Evolutionary conservation across 129 eudicot genomes (phyloP).

Genomic region (Ambrosia artemisiifolia): DNA sequence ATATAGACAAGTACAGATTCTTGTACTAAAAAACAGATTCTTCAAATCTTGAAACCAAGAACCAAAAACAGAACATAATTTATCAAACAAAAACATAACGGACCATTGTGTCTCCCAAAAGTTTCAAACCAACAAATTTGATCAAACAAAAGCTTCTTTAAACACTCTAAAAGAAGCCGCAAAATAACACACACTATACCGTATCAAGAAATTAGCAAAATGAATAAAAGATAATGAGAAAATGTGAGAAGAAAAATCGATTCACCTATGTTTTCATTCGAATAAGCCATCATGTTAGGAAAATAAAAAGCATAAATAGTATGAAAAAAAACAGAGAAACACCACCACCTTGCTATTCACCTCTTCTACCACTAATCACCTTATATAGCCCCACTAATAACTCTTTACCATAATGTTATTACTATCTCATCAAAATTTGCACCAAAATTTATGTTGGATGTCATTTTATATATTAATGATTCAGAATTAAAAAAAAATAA

Average conservation of each 20-base stretch:
- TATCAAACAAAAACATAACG: not conserved
- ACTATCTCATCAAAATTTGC: not conserved
- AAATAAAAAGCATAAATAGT: not conserved
- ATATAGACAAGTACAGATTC: too few species aligned
- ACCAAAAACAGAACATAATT: not conserved
- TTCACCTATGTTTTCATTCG: conserved; percentile 20
- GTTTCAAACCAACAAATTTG: not conserved
- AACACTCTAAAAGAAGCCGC: not conserved
- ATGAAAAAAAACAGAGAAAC: conserved; percentile 2
- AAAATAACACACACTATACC: conserved; percentile 5
- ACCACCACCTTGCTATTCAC: conserved; percentile 2
- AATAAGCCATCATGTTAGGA: conserved; percentile 21
- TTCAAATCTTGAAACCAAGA: conserved; percentile 1
- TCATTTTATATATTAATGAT: not conserved
- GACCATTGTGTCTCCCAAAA: not conserved
- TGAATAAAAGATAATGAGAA: not conserved
- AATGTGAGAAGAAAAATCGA: not conserved
- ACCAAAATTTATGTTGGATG: not conserved
- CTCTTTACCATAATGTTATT: not conserved
- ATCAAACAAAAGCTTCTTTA: not conserved
- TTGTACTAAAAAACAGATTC: not conserved
- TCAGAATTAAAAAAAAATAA: not conserved
- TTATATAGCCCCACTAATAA: not conserved
- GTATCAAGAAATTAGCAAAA: conserved; percentile 5
- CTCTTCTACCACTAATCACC: not conserved